Percentiles rank a stretch among this genome's conserved stretches.
Evolutionary conservation across 2,329 filamentous ascomycete genomes (phyloP).

Genomic region (Penicillium palitans): DNA sequence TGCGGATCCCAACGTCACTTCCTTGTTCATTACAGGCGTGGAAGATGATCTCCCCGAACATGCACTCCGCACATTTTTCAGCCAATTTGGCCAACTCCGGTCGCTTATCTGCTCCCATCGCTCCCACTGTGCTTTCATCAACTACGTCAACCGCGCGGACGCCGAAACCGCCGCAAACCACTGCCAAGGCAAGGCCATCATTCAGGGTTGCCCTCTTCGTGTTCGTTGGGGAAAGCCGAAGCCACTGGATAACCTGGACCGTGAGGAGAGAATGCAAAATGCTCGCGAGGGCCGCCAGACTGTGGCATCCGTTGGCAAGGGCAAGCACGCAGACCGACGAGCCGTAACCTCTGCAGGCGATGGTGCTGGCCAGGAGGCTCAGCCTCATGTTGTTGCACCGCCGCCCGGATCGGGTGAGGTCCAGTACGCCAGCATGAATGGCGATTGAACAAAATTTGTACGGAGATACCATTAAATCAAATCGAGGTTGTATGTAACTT

Average conservation of each 20-base stretch:
- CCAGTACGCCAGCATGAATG: conserved; percentile 81
- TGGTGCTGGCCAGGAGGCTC: conserved; percentile 42
- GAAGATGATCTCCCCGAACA: conserved; percentile 95
- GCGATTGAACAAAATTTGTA: conserved; percentile 59
- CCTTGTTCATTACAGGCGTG: conserved; percentile 89
- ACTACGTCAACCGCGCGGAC: conserved; percentile 79
- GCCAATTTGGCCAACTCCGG: conserved; percentile 82
- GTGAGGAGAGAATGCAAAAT: conserved; percentile 78
- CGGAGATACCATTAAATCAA: conserved; percentile 21
- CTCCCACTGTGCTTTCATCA: conserved; percentile 95
- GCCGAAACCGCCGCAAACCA: conserved; percentile 83
- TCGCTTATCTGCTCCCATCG: conserved; percentile 95
- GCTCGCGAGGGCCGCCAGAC: conserved; percentile 72
- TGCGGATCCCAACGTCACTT: conserved; percentile 80
- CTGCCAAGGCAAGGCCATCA: conserved; percentile 83
- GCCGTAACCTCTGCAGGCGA: conserved; percentile 42
- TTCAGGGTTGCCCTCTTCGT: conserved; percentile 85
- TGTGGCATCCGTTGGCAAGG: conserved; percentile 49
- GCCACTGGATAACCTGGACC: conserved; percentile 86
- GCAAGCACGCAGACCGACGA: conserved; percentile 36
- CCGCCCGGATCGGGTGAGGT: conserved; percentile 78
- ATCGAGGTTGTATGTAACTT: conserved; percentile 28
- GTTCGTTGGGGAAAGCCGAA: conserved; percentile 93
- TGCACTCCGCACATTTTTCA: conserved; percentile 87
- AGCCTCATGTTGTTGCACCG: conserved; percentile 61